Conservation (phyloP, 345 rosid genomes). For the Salix suchowensis region DNA sequence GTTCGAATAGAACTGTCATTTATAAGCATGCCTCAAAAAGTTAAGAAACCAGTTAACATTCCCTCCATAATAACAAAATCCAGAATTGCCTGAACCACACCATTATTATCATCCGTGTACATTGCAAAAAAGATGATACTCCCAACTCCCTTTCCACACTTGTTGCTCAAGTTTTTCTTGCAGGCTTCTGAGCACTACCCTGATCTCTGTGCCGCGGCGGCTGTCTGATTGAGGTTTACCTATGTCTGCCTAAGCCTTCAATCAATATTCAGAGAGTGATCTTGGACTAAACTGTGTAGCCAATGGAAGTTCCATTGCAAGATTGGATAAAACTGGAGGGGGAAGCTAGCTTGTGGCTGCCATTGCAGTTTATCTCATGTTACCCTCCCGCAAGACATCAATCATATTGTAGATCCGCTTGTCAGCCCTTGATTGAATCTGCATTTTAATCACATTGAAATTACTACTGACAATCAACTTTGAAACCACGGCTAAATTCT, state of each 20-base stretch:
- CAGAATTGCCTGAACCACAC: not conserved
- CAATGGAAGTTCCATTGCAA: not conserved
- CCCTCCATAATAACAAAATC: not conserved
- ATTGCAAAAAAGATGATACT: not conserved
- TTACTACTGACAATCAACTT: not conserved
- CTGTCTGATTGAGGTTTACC: too few relatives aligned
- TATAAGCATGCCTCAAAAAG: too few relatives aligned
- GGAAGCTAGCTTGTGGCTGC: not conserved
- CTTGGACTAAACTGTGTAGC: not conserved
- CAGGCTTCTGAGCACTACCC: not conserved
- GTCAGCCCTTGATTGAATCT: constrained; percentile 66
- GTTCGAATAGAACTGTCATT: too few relatives aligned
- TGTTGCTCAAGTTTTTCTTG: not conserved
- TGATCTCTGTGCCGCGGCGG: too few relatives aligned
- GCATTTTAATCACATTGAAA: constrained; percentile 10
- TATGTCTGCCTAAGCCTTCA: too few relatives aligned
- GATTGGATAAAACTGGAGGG: not conserved
- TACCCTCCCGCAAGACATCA: constrained; percentile 73
- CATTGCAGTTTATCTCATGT: constrained; percentile 46
- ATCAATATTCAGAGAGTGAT: too few relatives aligned
- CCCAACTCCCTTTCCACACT: not conserved
- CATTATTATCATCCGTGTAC: not conserved
- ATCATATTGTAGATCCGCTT: constrained; percentile 78
- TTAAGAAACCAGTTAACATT: not conserved
- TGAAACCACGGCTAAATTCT: not conserved